Conservation (phyloP, 1,284 basidiomycete genomes). For the Leccinum angustisporum region DNA sequence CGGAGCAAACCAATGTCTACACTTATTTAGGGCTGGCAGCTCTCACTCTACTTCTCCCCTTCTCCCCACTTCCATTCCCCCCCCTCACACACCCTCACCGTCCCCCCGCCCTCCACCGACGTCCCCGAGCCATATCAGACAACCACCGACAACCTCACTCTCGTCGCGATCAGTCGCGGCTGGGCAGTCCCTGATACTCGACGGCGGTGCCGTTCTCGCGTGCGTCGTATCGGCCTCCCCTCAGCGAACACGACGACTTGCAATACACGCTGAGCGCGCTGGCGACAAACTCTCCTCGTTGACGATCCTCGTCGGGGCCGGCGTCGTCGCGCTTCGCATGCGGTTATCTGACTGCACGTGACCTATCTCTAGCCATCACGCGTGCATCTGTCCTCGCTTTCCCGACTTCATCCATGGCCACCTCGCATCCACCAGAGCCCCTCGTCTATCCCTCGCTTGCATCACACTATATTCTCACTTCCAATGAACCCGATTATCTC, state of each 20-base stretch:
- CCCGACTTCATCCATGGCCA: constrained; percentile 34
- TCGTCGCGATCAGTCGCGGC: constrained; percentile 23
- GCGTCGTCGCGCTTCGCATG: constrained; percentile 15
- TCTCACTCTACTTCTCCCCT: constrained; percentile 11
- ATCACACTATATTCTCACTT: constrained; percentile 63
- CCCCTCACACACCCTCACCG: background rate
- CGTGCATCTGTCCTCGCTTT: constrained; percentile 1
- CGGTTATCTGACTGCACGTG: constrained; percentile 31
- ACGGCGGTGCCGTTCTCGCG: constrained; percentile 2
- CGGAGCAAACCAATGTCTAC: constrained; percentile 17
- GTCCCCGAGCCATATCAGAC: background rate
- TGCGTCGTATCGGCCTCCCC: constrained; percentile 8
- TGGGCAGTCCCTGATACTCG: background rate
- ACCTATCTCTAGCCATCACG: constrained; percentile 17
- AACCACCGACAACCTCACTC: background rate
- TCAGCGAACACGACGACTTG: constrained; percentile 1
- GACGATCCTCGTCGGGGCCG: constrained; percentile 16
- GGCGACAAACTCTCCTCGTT: background rate
- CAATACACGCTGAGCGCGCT: constrained; percentile 6
- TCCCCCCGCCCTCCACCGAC: background rate
- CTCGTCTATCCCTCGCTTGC: constrained; percentile 66
- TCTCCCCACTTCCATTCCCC: background rate
- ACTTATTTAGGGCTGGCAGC: constrained; percentile 43
- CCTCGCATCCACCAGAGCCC: constrained; percentile 63
- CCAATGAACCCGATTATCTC: constrained; percentile 88